Percentiles rank a stretch among this genome's conserved stretches.
These are phyloP conservation scores for Fusarium sp. DNA, from an alignment of 2,329 filamentous ascomycete genomes.

Conservation along the genomic window DNA sequence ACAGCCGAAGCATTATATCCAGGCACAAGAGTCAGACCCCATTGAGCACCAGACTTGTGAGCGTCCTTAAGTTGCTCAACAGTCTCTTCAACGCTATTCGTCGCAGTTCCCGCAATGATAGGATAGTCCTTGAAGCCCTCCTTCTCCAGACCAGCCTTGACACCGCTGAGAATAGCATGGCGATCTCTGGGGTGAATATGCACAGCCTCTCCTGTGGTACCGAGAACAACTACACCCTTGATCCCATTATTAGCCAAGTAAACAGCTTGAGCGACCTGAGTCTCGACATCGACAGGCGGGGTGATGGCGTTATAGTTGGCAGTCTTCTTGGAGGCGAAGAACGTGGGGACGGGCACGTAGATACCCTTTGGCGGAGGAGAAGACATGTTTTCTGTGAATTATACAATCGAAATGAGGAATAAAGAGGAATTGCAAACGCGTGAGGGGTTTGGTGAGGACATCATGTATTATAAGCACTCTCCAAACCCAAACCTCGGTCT, in stretches of 20 bases:
- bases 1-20: slow-evolving; percentile 69
- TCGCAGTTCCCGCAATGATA: slow-evolving; percentile 71
- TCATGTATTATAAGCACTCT: slow-evolving; percentile 38
- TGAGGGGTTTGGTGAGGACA: slow-evolving; percentile 32
- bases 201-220: slow-evolving; percentile 73
- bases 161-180: slow-evolving; percentile 63
- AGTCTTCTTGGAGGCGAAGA: slow-evolving; percentile 63
- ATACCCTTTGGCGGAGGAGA: slow-evolving; percentile 64
- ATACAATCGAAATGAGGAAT: background rate
- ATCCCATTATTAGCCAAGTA: slow-evolving; percentile 71
- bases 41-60: slow-evolving; percentile 68
- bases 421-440: background rate
- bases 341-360: slow-evolving; percentile 72
- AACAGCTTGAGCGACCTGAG: slow-evolving; percentile 68
- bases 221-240: slow-evolving; percentile 70
- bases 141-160: slow-evolving; percentile 65
- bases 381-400: slow-evolving; percentile 35
- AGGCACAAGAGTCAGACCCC: slow-evolving; percentile 69
- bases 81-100: slow-evolving; percentile 72
- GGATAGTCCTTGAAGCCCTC: slow-evolving; percentile 69
- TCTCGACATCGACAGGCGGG: slow-evolving; percentile 66
- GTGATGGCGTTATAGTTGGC: slow-evolving; percentile 58
- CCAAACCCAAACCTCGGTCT: slow-evolving; percentile 34
- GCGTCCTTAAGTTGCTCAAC: slow-evolving; percentile 67
- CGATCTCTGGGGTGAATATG: slow-evolving; percentile 71